Conservation (phyloP, 2,329 filamentous ascomycete genomes). For the Leptographium galeiforme region DNA sequence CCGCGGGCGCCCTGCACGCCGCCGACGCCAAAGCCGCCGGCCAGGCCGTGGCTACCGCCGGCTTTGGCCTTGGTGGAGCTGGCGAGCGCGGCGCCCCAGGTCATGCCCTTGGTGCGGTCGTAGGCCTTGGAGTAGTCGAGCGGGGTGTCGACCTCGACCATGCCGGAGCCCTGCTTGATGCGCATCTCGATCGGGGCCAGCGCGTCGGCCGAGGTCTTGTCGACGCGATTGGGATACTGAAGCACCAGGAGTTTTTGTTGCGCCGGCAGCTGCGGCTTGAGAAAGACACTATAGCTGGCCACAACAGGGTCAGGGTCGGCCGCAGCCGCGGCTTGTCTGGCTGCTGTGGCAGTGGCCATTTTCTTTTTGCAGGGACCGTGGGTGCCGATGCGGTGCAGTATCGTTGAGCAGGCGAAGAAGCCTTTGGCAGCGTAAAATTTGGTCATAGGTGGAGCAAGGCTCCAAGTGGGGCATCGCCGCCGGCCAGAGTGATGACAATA, state of each 20-base stretch:
- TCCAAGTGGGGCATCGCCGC: not conserved
- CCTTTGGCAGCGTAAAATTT: not conserved
- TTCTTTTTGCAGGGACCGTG: not conserved
- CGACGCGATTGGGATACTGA: constrained; percentile 72
- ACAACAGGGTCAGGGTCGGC: constrained; percentile 54
- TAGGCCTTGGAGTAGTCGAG: constrained; percentile 61
- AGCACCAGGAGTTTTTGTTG: constrained; percentile 63
- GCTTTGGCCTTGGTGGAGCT: constrained; percentile 44
- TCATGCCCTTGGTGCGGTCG: constrained; percentile 68
- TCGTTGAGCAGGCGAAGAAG: not conserved
- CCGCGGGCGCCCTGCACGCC: constrained; percentile 18
- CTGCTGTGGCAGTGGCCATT: not conserved
- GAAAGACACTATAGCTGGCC: constrained; percentile 69
- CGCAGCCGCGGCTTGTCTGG: not conserved
- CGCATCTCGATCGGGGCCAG: constrained; percentile 61
- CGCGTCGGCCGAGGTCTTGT: constrained; percentile 41
- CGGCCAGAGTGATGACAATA: too few species aligned
- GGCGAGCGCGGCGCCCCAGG: constrained; percentile 67
- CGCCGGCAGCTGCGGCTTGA: constrained; percentile 56
- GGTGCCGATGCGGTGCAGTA: not conserved
- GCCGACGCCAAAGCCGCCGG: constrained; percentile 59
- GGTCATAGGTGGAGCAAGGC: not conserved
- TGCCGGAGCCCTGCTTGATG: constrained; percentile 67
- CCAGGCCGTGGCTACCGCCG: constrained; percentile 54
- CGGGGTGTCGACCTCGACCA: constrained; percentile 87